Evolutionary conservation across 108 stramenopile genomes (phyloP).

Genomic region (Cyclotella cryptica): DNA sequence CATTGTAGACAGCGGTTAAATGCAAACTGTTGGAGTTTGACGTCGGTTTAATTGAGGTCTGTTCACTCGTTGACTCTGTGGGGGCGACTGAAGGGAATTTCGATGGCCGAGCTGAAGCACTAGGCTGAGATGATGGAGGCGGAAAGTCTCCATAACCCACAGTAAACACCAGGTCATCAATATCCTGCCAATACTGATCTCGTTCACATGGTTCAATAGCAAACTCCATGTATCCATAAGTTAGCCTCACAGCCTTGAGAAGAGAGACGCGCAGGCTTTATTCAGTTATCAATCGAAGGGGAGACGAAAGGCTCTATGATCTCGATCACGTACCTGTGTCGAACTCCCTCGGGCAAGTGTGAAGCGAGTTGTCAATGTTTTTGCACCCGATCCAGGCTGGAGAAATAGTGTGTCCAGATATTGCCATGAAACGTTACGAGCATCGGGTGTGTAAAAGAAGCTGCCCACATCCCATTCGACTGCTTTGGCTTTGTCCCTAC

Average conservation of each 20-base stretch:
- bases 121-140: background rate
- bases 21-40: background rate
- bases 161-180: conserved; percentile 13
- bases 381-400: background rate
- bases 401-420: background rate
- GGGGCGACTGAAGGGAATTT: background rate
- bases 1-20: conserved; percentile 8
- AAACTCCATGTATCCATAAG: background rate
- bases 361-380: background rate
- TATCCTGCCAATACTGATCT: background rate
- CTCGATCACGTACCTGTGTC: background rate
- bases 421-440: background rate
- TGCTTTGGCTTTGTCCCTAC: background rate
- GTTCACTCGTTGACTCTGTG: too few relatives aligned
- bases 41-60: background rate
- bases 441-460: background rate
- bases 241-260: background rate
- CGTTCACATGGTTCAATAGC: background rate
- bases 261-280: too few relatives aligned
- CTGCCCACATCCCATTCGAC: background rate
- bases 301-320: too few relatives aligned
- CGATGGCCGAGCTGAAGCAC: background rate
- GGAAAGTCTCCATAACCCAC: background rate
- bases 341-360: background rate
- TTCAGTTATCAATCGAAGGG: too few relatives aligned